Evolutionary conservation across 1,284 basidiomycete species (phyloP).

Genomic region (Calocybe gambosa): DNA sequence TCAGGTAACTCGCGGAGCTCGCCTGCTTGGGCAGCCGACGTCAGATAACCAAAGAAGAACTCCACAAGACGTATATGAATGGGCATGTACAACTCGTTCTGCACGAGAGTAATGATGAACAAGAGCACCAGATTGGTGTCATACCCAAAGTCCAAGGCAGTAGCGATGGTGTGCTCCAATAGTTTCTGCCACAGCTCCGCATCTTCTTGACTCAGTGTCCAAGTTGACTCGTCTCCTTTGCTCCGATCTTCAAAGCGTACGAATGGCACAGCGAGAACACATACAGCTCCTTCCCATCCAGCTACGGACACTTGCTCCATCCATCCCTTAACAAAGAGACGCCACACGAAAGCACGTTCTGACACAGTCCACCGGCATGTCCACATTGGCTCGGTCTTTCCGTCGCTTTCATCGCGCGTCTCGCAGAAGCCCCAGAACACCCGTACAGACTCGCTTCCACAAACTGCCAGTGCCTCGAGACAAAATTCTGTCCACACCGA

Average conservation of each 20-base stretch:
- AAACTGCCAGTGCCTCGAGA: constrained; percentile 41
- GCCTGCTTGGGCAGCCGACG: neutral
- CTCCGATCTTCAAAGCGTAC: constrained; percentile 31
- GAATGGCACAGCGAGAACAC: constrained; percentile 59
- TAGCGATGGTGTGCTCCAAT: constrained; percentile 43
- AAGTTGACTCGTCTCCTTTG: constrained; percentile 39
- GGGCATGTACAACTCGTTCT: constrained; percentile 4
- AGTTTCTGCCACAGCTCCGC: constrained; percentile 52
- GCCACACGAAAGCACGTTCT: constrained; percentile 47
- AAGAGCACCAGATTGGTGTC: constrained; percentile 49
- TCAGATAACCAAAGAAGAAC: constrained; percentile 11
- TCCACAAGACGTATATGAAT: constrained; percentile 14
- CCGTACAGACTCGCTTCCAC: constrained; percentile 39
- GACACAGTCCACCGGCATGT: constrained; percentile 34
- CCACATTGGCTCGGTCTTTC: constrained; percentile 16
- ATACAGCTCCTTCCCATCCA: constrained; percentile 49
- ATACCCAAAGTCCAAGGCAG: constrained; percentile 52
- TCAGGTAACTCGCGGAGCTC: constrained; percentile 34
- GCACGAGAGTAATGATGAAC: constrained; percentile 33
- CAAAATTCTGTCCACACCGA: constrained; percentile 53
- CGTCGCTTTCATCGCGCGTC: constrained; percentile 15
- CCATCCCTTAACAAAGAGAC: constrained; percentile 49
- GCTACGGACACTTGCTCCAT: constrained; percentile 28
- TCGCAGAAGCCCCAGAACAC: constrained; percentile 45
- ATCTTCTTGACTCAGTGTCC: constrained; percentile 52